phyloP scores from a whole-genome alignment of 2,329 filamentous ascomycete species.

The Talaromyces amestolkiae region DNA sequence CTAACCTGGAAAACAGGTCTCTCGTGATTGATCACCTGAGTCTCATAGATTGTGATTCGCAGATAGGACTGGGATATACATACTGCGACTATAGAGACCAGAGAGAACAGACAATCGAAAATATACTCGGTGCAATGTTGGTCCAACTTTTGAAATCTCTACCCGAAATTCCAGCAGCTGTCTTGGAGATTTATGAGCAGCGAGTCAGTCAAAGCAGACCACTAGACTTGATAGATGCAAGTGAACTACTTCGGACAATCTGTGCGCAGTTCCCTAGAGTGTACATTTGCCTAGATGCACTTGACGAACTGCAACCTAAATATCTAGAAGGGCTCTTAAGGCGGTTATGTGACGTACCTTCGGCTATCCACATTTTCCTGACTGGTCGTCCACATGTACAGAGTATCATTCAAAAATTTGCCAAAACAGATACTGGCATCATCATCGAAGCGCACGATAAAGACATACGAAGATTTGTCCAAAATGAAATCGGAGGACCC shows the following conservation, averaged over 20 bases:
- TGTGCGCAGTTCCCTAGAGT: slow-evolving; percentile 14
- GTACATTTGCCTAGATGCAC: slow-evolving; percentile 18
- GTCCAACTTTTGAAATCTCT: slow-evolving; percentile 17
- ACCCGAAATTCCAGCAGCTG: slow-evolving; percentile 10
- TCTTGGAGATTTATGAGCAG: background rate
- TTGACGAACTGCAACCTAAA: slow-evolving; percentile 18
- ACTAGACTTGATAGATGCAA: background rate
- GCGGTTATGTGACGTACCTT: slow-evolving; percentile 14
- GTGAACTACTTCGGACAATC: background rate
- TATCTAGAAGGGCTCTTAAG: slow-evolving; percentile 14
- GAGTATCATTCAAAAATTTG: slow-evolving; percentile 27
- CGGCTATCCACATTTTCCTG: slow-evolving; percentile 18
- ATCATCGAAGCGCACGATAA: slow-evolving; percentile 16
- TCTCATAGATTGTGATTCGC: background rate
- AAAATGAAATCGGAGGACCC: slow-evolving; percentile 19
- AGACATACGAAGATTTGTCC: slow-evolving; percentile 18
- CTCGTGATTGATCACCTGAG: slow-evolving; percentile 18
- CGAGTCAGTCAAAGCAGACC: background rate
- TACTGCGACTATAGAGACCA: slow-evolving; percentile 22
- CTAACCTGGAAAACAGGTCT: slow-evolving; percentile 16
- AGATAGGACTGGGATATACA: slow-evolving; percentile 20
- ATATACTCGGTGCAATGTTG: slow-evolving; percentile 19
- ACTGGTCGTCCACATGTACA: slow-evolving; percentile 20
- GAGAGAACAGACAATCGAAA: slow-evolving; percentile 19
- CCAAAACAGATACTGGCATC: slow-evolving; percentile 18